These are phyloP conservation scores for Suillus decipiens DNA, from an alignment of 768 basidiomycete genomes.

Conservation along the genomic window DNA sequence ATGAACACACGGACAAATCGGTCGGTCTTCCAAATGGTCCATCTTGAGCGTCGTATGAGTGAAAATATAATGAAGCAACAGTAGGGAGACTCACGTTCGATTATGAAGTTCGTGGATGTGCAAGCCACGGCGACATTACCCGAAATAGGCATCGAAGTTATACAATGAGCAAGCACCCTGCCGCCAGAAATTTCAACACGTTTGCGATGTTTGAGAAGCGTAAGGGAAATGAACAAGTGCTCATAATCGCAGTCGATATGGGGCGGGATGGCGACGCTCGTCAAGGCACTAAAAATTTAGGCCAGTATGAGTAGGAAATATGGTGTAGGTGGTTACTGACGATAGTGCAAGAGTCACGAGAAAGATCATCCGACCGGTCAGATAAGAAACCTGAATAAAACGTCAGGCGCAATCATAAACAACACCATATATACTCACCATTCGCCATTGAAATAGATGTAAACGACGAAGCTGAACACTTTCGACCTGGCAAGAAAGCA, in stretches of 20 bases:
- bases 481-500: slow-evolving; percentile 21
- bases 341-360: slow-evolving; percentile 19
- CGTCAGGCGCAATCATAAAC: background rate
- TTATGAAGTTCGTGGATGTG: slow-evolving; percentile 28
- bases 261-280: background rate
- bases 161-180: slow-evolving; percentile 8
- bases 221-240: no score
- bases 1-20: no score
- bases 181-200: slow-evolving; percentile 9
- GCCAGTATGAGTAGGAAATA: background rate
- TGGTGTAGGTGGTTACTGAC: slow-evolving; percentile 13
- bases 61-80: background rate
- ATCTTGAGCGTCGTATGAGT: no score
- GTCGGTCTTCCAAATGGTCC: no score
- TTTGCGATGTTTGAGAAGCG: slow-evolving; percentile 16
- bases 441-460: slow-evolving; percentile 25
- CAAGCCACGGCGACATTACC: slow-evolving; percentile 20
- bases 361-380: slow-evolving; percentile 22
- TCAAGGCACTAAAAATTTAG: slow-evolving; percentile 13
- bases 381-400: slow-evolving; percentile 24
- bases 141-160: background rate
- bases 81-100: slow-evolving; percentile 28
- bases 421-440: slow-evolving; percentile 18
- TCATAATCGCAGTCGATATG: slow-evolving; percentile 20
- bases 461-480: slow-evolving; percentile 21